Conservation (phyloP, 805 yeast genomes). For the Pichia scutulata region DNA sequence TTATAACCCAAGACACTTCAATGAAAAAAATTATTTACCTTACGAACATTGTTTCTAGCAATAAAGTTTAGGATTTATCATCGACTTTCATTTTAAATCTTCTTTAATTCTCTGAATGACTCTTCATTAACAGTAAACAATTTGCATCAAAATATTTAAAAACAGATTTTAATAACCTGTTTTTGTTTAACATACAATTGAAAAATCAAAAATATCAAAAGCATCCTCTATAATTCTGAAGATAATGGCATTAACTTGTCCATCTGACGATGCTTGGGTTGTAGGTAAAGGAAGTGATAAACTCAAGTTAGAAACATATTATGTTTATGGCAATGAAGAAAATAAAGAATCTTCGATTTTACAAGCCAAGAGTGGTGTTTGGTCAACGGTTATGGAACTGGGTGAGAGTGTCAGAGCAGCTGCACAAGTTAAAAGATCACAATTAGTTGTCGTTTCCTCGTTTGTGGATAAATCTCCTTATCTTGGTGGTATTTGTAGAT, state of each 20-base stretch:
- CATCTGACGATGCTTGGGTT: conserved; percentile 22
- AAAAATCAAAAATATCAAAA: conserved; percentile 32
- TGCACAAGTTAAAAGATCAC: conserved; percentile 54
- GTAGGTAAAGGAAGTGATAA: conserved; percentile 16
- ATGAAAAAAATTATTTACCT: conserved; percentile 2
- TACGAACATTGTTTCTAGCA: neutral
- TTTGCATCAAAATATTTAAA: conserved; percentile 1
- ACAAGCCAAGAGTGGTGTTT: conserved; percentile 87
- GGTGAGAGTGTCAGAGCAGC: conserved; percentile 35
- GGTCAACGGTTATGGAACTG: conserved; percentile 61
- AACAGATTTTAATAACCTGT: conserved; percentile 20
- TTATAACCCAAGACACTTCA: conserved; percentile 14
- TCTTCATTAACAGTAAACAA: conserved; percentile 25
- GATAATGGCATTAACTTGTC: conserved; percentile 36
- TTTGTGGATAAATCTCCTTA: conserved; percentile 90
- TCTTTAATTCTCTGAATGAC: conserved; percentile 32
- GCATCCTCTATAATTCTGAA: conserved; percentile 36
- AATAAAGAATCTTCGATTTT: conserved; percentile 36
- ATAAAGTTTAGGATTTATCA: conserved; percentile 3
- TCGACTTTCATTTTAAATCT: conserved; percentile 11
- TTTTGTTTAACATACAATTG: conserved; percentile 30
- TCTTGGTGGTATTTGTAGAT: conserved; percentile 86
- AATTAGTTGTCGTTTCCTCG: conserved; percentile 85
- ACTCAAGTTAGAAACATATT: conserved; percentile 18
- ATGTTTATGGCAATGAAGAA: conserved; percentile 11